Evolutionary conservation across 176 grass and related monocot genomes (phyloP), one percentile per base, ranked within the genome.

Genomic region (Aegilops umbellulata): DNA sequence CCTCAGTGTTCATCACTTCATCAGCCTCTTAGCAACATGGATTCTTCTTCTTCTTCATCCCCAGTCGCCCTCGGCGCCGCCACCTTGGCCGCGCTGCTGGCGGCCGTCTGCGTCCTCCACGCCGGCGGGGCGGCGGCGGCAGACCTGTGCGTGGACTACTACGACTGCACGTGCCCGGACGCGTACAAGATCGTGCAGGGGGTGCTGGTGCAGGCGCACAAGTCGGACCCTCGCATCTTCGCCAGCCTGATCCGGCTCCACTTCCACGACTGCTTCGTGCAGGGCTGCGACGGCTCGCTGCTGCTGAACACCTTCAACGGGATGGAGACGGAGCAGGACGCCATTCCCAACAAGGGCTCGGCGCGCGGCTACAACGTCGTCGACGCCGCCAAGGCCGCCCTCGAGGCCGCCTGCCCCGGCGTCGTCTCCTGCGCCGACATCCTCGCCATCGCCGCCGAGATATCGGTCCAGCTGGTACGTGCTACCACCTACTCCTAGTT

Each of bases 201-300:
- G n/a, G 85, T 88, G 0, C 84, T 98, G 15, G 39, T 90, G 20
- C 66, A 93, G 2, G 95, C 95, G 3, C 91, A 95, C 68, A 24
- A 39, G 44, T 78, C 80, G 1, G 95, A 98, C 79, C 0, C 24
- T 0, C 93, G 95, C 68, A 90, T 98, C 91, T 55, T 68, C 60
- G 95, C 95, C 9, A 93, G 89, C 85, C 89, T 98, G 42, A 86
- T 35, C 87, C 95, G 93, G 12, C 91, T 98, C 77, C 90, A 90
- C 41, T 98, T 98, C 83, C 95, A 98, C 38, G 95, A 98, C 86
- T 98, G 95, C 87, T 97, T 97, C 83, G 95, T 93, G 14, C 66
- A 93, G 93, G 95, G 95, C 41, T 98, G 95, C 66, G 95, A 98
- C 17, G 95, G 55, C 3, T 98, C 95, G 25, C 23, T 98, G 11